phyloP scores from a whole-genome alignment of 2,329 filamentous ascomycete genomes.

The Didymellaceae sp. region DNA sequence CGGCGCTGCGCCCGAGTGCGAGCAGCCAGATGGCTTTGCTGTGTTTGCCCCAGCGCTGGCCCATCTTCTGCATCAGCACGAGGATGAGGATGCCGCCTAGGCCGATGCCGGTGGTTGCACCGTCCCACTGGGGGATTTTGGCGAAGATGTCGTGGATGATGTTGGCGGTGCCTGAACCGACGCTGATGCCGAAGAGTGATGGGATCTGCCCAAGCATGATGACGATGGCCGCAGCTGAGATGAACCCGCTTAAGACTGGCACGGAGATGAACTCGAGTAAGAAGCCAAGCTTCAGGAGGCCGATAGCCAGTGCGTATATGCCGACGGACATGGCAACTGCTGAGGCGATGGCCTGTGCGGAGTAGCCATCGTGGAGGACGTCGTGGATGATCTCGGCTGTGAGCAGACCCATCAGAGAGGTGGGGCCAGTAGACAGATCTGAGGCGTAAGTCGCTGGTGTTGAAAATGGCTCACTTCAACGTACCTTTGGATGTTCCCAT shows the following conservation, averaged over 20 bases:
- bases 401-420: slow-evolving; percentile 68
- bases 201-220: slow-evolving; percentile 71
- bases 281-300: slow-evolving; percentile 68
- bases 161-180: slow-evolving; percentile 60
- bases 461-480: neutral
- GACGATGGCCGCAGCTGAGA: slow-evolving; percentile 69
- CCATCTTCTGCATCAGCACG: slow-evolving; percentile 62
- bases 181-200: slow-evolving; percentile 63
- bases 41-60: slow-evolving; percentile 65
- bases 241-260: slow-evolving; percentile 69
- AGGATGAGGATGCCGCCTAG: slow-evolving; percentile 65
- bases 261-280: slow-evolving; percentile 71
- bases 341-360: slow-evolving; percentile 63
- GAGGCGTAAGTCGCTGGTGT: slow-evolving; percentile 44
- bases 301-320: slow-evolving; percentile 64
- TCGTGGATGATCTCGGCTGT: slow-evolving; percentile 66
- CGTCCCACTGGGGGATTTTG: slow-evolving; percentile 63
- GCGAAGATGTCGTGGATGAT: slow-evolving; percentile 66
- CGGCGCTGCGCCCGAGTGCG: slow-evolving; percentile 65
- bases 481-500: slow-evolving; percentile 70
- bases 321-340: slow-evolving; percentile 70
- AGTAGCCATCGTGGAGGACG: slow-evolving; percentile 58
- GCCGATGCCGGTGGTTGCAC: slow-evolving; percentile 65
- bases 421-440: slow-evolving; percentile 72
- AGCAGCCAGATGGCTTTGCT: slow-evolving; percentile 65